Percentiles rank a stretch among this genome's conserved stretches.
phyloP scores from a whole-genome alignment of 805 yeast genomes.

The Yamadazyma olivae region DNA sequence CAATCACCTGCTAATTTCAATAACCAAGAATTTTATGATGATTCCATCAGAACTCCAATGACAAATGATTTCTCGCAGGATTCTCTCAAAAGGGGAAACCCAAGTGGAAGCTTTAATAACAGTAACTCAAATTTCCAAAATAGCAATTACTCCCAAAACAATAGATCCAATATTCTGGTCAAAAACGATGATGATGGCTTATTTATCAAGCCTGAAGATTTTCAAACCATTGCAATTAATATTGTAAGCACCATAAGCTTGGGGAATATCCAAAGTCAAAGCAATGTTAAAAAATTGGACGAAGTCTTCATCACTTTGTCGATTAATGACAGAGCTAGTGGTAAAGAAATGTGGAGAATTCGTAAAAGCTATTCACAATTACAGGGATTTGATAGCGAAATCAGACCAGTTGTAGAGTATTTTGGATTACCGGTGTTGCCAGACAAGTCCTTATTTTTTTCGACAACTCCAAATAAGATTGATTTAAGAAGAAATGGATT shows the following conservation, averaged over 20 bases:
- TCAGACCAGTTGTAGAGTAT: constrained; percentile 50
- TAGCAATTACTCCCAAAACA: constrained; percentile 4
- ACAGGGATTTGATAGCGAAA: constrained; percentile 54
- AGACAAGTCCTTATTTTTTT: constrained; percentile 54
- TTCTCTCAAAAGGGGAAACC: constrained; percentile 4
- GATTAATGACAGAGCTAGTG: constrained; percentile 57
- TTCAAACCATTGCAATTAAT: constrained; percentile 47
- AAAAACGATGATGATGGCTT: constrained; percentile 39
- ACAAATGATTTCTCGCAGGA: constrained; percentile 12
- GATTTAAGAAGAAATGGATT: constrained; percentile 56
- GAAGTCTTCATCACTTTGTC: constrained; percentile 63
- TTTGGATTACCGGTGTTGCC: constrained; percentile 65
- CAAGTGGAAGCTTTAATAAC: not conserved
- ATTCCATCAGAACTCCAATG: constrained; percentile 9
- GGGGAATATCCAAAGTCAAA: constrained; percentile 12
- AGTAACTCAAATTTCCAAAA: not conserved
- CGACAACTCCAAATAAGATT: constrained; percentile 61
- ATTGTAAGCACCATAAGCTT: constrained; percentile 39
- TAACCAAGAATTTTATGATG: constrained; percentile 10
- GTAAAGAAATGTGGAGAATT: constrained; percentile 72
- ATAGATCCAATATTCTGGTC: constrained; percentile 8
- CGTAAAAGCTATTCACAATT: constrained; percentile 62
- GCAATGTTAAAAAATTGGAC: constrained; percentile 42
- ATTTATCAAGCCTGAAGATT: constrained; percentile 58
- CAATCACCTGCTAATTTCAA: constrained; percentile 10